phyloP scores from a whole-genome alignment of 164 flowering plant genomes.

The Tetracentron sinense region DNA sequence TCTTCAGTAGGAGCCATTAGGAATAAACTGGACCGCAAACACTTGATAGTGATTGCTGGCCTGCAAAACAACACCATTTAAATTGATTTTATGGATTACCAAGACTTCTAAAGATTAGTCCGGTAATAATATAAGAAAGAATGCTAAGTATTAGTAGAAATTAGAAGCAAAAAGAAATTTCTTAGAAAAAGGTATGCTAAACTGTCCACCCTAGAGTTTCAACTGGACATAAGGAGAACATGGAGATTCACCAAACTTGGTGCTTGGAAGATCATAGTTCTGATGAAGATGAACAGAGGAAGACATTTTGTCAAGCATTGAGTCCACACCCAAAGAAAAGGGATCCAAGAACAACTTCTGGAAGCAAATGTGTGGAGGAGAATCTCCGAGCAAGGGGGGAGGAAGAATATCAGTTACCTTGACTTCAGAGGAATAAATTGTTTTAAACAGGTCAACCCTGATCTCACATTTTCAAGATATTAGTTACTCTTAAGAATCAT shows the following conservation, averaged over 20 bases:
- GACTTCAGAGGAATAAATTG: slow-evolving; percentile 24
- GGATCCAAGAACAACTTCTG: slow-evolving; percentile 38
- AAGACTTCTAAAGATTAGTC: too few relatives aligned
- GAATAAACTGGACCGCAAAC: too few relatives aligned
- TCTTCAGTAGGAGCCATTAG: too few relatives aligned
- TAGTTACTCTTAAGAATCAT: too few relatives aligned
- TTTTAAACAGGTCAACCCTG: slow-evolving; percentile 42
- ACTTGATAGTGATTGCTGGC: too few relatives aligned
- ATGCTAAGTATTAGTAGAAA: too few relatives aligned
- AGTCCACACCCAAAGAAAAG: slow-evolving; percentile 49
- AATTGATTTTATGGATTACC: too few relatives aligned
- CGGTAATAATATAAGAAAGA: too few relatives aligned
- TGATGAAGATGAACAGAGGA: slow-evolving; percentile 33
- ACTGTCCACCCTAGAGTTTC: too few relatives aligned
- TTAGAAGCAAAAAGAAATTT: too few relatives aligned
- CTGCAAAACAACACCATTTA: too few relatives aligned
- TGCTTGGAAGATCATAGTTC: slow-evolving; percentile 59
- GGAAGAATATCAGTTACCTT: slow-evolving; percentile 14
- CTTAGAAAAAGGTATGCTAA: too few relatives aligned
- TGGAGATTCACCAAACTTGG: slow-evolving; percentile 48
- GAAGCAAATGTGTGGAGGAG: slow-evolving; percentile 41
- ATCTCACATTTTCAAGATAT: not conserved
- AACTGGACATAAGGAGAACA: slow-evolving; percentile 38
- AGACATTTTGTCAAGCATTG: slow-evolving; percentile 20
- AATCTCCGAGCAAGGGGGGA: slow-evolving; percentile 23